A percentile compares a stretch with the other conserved stretches of the same genome.
Evolutionary conservation across 805 yeast species (phyloP).

Genomic region (Cyberlindnera misumaiensis): DNA sequence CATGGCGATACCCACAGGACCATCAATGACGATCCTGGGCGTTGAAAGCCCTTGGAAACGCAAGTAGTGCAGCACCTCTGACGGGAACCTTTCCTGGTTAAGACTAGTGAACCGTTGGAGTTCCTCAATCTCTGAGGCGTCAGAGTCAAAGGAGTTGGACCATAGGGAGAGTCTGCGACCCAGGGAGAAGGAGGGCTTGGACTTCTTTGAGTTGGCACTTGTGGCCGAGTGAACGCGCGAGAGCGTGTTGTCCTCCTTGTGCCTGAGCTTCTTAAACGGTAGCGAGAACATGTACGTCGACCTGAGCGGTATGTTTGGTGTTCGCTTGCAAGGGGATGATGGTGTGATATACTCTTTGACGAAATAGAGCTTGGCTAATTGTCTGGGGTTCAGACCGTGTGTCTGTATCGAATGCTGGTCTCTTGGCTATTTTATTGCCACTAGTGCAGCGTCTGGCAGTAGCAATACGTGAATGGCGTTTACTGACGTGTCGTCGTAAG

Average conservation of each 20-base stretch:
- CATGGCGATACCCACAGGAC: slow-evolving; percentile 17
- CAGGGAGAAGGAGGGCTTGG: slow-evolving; percentile 9
- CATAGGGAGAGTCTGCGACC: slow-evolving; percentile 15
- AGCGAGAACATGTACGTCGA: not conserved
- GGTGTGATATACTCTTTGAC: too few relatives aligned
- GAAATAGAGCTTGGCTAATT: too few relatives aligned
- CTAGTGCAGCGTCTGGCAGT: too few relatives aligned
- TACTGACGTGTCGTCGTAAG: too few relatives aligned
- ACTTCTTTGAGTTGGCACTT: slow-evolving; percentile 3
- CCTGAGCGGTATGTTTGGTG: too few relatives aligned
- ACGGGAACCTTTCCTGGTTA: slow-evolving; percentile 17
- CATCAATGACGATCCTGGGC: slow-evolving; percentile 14
- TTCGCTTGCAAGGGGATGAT: too few relatives aligned
- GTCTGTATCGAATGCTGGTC: too few relatives aligned
- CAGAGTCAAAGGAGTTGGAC: slow-evolving; percentile 8
- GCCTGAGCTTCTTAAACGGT: not conserved
- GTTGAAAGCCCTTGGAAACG: slow-evolving; percentile 18
- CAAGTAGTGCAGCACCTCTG: slow-evolving; percentile 13
- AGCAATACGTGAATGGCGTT: too few relatives aligned
- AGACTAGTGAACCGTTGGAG: slow-evolving; percentile 16
- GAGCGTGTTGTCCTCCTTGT: not conserved
- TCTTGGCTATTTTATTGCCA: too few relatives aligned
- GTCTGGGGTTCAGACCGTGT: too few relatives aligned
- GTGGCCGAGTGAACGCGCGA: slow-evolving; percentile 1
- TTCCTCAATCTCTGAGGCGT: slow-evolving; percentile 7